Percentiles rank a stretch among this genome's conserved stretches.
Evolutionary conservation across 2,329 filamentous ascomycete species (phyloP).

Genomic region (Cladosporium colombiae): DNA sequence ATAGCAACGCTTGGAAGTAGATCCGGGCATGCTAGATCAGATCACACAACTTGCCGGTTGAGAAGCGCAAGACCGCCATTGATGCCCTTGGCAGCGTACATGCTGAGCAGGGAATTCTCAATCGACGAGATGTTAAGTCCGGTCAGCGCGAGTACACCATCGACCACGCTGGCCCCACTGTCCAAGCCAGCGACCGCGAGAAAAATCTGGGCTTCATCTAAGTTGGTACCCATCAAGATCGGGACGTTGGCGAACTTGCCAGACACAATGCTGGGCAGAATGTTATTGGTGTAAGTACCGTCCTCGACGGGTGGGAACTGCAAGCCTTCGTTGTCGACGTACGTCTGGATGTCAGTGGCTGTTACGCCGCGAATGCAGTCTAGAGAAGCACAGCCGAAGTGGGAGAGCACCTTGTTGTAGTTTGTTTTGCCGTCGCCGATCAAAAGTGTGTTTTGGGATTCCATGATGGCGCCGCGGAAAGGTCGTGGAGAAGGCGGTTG

Average conservation of each 20-base stretch:
- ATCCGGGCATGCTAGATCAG: neutral
- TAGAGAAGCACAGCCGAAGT: neutral
- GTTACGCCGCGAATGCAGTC: neutral
- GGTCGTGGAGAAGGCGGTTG: neutral
- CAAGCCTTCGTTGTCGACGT: neutral
- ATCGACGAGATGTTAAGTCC: neutral
- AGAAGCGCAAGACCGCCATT: neutral
- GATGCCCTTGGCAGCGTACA: neutral
- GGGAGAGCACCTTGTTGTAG: neutral
- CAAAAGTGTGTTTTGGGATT: neutral
- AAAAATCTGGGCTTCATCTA: slow-evolving; percentile 33
- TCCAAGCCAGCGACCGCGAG: slow-evolving; percentile 35
- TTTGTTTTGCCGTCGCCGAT: neutral
- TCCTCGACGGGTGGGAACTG: neutral
- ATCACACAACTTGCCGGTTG: neutral
- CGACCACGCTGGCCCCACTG: slow-evolving; percentile 25
- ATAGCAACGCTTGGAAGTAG: neutral
- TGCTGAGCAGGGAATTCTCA: neutral
- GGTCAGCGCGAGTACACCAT: neutral
- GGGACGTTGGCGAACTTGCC: slow-evolving; percentile 21
- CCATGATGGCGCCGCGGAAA: neutral
- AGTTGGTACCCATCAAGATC: slow-evolving; percentile 30
- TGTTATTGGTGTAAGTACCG: slow-evolving; percentile 16
- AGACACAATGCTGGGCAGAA: slow-evolving; percentile 26
- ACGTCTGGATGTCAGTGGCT: neutral